Conservation (phyloP, 306 rosid species). For the Sindora glabra region DNA sequence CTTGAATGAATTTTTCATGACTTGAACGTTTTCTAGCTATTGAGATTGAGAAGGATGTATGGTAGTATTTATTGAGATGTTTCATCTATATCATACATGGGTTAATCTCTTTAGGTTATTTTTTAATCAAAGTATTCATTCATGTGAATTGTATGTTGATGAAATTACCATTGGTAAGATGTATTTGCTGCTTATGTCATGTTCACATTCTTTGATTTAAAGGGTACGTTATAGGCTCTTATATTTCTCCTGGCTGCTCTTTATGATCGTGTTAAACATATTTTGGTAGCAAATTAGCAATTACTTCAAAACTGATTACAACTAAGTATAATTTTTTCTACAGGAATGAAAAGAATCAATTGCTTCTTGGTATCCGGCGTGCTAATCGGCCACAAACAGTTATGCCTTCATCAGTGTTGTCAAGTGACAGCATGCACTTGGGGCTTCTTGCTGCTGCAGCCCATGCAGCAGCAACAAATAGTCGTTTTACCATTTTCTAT, state of each 20-base stretch:
- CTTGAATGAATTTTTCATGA: not conserved
- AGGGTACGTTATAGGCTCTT: not conserved
- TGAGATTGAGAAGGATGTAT: not conserved
- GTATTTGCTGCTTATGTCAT: not conserved
- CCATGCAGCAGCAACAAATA: slow-evolving; percentile 95
- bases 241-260: not conserved
- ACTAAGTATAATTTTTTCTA: slow-evolving; percentile 3
- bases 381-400: slow-evolving; percentile 92
- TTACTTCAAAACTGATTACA: too few relatives aligned
- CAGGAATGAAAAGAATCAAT: slow-evolving; percentile 95
- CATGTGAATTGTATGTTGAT: too few relatives aligned
- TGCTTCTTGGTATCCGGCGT: slow-evolving; percentile 85
- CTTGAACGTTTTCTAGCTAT: not conserved
- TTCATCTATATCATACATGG: not conserved
- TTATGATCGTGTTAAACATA: not conserved
- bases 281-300: not conserved
- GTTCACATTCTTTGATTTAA: not conserved
- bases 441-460: slow-evolving; percentile 99
- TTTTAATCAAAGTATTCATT: not conserved
- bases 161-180: not conserved
- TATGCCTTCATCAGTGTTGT: slow-evolving; percentile 96
- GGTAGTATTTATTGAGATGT: not conserved
- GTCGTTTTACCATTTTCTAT: slow-evolving; percentile 93
- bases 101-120: not conserved
- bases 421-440: slow-evolving; percentile 98